Evolutionary conservation across 805 yeast genomes (phyloP), one percentile per base, ranked within the genome.

Genomic region (Saturnispora besseyi): DNA sequence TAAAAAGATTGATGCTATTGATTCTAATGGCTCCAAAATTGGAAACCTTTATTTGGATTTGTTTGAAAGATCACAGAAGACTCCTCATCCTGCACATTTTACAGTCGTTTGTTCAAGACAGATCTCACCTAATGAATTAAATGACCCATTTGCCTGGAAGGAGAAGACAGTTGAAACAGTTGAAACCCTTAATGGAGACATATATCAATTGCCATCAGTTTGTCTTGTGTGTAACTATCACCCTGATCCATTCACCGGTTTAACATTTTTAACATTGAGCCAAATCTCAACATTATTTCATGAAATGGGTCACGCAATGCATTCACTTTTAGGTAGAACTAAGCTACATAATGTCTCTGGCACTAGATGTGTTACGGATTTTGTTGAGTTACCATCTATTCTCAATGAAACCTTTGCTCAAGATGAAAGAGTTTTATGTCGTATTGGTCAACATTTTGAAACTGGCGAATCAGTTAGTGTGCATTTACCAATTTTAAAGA

Each of bases 221-320:
- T 87, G 95, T 1, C 70, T 91, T 24, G 87, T 88, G 15, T 93
- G 98, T 63, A 88, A 89, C 61, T 91, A 93, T 62, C 67, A 70
- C 15, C 63, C 66, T 2, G 73, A 61, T n/a, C 55, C 58, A 5
- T 59, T 60, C 5, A 59, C 59, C 1, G 49, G 45, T 8, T 8
- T 52, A 22, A 81, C 90, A 30, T 68, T 86, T 18, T 66, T 91
- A 37, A 72, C 82, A 11, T 72, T 87, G 51, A 77, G 75, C 51
- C 98, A 93, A 59, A 89, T 91, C 21, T 96, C 91, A 59, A 93
- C 99, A 0, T 69, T 93, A 18, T 93, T 93, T 70, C 99, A 93
- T 66, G 99, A 93, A 67, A 89, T 93, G 96, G 99, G 99, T 0
- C 99, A 93, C 66, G 98, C 98, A 1, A 85, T 93, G 79, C 99